Evolutionary conservation across 257 asterid species (phyloP).

Genomic region (Anisodus tanguticus): DNA sequence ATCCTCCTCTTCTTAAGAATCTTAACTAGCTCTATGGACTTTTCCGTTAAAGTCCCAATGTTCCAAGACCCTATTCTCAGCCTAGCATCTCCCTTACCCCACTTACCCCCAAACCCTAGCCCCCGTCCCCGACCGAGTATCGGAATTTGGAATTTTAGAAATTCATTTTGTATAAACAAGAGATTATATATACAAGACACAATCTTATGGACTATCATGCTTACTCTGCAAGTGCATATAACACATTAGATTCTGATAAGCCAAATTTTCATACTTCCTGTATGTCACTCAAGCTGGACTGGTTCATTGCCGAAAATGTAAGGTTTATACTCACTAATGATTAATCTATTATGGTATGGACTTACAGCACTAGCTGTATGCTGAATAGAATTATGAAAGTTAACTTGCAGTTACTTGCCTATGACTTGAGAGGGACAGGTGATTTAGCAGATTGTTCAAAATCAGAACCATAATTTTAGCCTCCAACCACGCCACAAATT

Average conservation of each 20-base stretch:
- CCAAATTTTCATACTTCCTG: neutral
- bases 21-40: no score
- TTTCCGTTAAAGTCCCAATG: no score
- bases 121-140: no score
- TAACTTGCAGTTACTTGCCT: neutral
- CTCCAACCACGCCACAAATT: neutral
- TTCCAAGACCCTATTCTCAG: no score
- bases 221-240: neutral
- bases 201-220: neutral
- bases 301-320: neutral
- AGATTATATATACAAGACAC: neutral
- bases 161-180: constrained; percentile 18
- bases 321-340: neutral
- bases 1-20: no score
- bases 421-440: neutral
- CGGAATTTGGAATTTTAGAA: neutral
- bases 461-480: neutral
- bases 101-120: no score
- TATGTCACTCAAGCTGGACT: neutral
- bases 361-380: neutral
- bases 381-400: neutral
- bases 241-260: neutral
- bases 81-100: no score
- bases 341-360: neutral
- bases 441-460: constrained; percentile 26